Base-by-base conservation (phyloP, 73 alveolate species). In the Loxodes magnus region DNA sequence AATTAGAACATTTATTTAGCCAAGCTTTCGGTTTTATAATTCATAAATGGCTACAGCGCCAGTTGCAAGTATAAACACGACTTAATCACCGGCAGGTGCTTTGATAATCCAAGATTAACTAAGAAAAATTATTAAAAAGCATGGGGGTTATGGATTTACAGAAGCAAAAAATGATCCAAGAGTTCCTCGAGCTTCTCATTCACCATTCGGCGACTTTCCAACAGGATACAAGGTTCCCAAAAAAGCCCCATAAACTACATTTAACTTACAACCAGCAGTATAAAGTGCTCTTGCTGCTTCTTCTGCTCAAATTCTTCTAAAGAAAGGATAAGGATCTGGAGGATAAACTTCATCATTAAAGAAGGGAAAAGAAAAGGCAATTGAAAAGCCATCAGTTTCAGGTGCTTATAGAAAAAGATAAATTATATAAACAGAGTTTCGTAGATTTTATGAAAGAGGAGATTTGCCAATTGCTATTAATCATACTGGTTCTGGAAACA, bases 201-300 rank as follows among this genome's bases (percentile, higher is more conserved):
- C 94, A 16, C 96, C 98, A 30, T 95, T 95, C 61, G 99, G 99
- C 6, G 99, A 95, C 74, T 95, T 95, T 79, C 99, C 99, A 3
- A 83, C 64, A 36, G 94, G 84, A 26, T 79, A 79, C 71, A 33
- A 87, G 55, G 70, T 74, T 27, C 68, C 68, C 26, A 48, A 51
- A 21, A 63, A 71, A 48, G 51, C 71, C 5, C 69, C 56, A 27
- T 58, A 58, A 14, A 71, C 68, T 46, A 51, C 54, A 71, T 56
- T 71, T 3, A 63, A 71, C 43, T 58, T 71, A 2, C 69, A 63
- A 34, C 51, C 78, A 9, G 79, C 68, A 21, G 79, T 65, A 52
- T 58, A 56, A 49, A 71, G 83, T 58, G 53, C 74, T 43, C 64
- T 69, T 0, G 77, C 70, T 16, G 65, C 87, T 21, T 65, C 67